A percentile compares a stretch with the other conserved stretches of the same genome.
Conservation (phyloP, 805 yeast genomes). For the Candida chilensis region DNA sequence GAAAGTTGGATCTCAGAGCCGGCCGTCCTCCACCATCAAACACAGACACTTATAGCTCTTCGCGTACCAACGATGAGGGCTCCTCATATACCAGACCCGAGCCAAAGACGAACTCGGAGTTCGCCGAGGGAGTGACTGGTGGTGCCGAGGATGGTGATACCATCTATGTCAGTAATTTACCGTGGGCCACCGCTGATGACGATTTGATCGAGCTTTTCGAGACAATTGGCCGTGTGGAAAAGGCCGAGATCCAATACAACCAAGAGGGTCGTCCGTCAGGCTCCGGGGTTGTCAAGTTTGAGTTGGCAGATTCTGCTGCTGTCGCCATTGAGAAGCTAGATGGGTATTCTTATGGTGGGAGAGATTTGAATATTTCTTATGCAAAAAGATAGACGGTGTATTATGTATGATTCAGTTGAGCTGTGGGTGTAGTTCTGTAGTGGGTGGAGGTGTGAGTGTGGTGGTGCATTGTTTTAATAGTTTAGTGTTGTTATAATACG, state of each 20-base stretch:
- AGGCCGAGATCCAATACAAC: conserved; percentile 68
- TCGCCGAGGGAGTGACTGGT: conserved; percentile 59
- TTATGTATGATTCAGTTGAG: too few relatives aligned
- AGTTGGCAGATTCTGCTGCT: conserved; percentile 57
- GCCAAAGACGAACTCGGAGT: conserved; percentile 34
- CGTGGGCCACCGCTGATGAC: conserved; percentile 79
- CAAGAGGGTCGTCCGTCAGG: conserved; percentile 67
- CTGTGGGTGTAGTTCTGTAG: too few relatives aligned
- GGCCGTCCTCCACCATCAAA: conserved; percentile 42
- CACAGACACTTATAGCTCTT: conserved; percentile 3
- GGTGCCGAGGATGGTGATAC: conserved; percentile 51
- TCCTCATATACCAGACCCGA: too few relatives aligned
- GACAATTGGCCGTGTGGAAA: conserved; percentile 65
- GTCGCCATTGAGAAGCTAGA: conserved; percentile 67
- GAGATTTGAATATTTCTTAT: conserved; percentile 59
- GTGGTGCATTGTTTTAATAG: too few relatives aligned
- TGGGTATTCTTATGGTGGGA: conserved; percentile 78
- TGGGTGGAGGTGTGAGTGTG: too few relatives aligned
- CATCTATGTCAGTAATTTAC: conserved; percentile 71
- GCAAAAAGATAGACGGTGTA: too few relatives aligned
- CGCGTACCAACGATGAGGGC: too few relatives aligned
- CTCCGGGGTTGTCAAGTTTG: conserved; percentile 76
- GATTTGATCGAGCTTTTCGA: conserved; percentile 83
- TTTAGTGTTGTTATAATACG: conserved; percentile 2
- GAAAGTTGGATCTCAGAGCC: conserved; percentile 71